These are phyloP conservation scores for Cucurbita maxima DNA, from an alignment of 306 rosid genomes.

Conservation along the genomic window DNA sequence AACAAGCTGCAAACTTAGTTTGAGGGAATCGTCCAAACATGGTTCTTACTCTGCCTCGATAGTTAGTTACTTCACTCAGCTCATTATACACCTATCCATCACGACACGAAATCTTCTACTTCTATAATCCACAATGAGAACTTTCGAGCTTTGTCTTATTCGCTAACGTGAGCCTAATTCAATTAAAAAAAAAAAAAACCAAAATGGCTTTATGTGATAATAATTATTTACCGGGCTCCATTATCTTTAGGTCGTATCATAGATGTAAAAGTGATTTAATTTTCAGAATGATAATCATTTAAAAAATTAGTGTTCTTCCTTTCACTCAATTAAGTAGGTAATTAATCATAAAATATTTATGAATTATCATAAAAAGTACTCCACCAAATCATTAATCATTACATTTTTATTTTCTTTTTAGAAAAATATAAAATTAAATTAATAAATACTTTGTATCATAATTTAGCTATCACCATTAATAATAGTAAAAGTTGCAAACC, in stretches of 20 bases:
- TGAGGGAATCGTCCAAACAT: not conserved
- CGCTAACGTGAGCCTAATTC: too few species aligned
- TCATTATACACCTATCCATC: not conserved
- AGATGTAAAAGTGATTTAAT: not conserved
- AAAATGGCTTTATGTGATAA: not conserved
- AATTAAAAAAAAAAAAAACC: not conserved
- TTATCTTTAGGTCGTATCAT: slow-evolving; percentile 7
- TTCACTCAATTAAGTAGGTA: slow-evolving; percentile 2
- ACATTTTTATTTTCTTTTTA: not conserved
- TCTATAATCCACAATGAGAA: too few species aligned
- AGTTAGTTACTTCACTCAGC: not conserved
- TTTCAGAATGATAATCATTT: slow-evolving; percentile 5
- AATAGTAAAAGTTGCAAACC: not conserved
- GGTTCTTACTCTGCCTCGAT: not conserved
- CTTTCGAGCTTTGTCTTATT: too few species aligned
- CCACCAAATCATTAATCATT: slow-evolving; percentile 7
- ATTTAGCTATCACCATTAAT: not conserved
- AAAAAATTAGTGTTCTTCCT: not conserved
- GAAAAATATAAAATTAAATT: not conserved
- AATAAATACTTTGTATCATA: not conserved
- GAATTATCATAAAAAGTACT: not conserved
- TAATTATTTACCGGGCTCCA: slow-evolving; percentile 1
- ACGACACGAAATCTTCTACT: too few species aligned
- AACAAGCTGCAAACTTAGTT: not conserved
- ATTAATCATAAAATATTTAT: slow-evolving; percentile 4